A percentile compares a stretch with the other conserved stretches of the same genome.
phyloP scores from a whole-genome alignment of 1,139 yeast genomes.

The Barnettozyma hawaiiensis region DNA sequence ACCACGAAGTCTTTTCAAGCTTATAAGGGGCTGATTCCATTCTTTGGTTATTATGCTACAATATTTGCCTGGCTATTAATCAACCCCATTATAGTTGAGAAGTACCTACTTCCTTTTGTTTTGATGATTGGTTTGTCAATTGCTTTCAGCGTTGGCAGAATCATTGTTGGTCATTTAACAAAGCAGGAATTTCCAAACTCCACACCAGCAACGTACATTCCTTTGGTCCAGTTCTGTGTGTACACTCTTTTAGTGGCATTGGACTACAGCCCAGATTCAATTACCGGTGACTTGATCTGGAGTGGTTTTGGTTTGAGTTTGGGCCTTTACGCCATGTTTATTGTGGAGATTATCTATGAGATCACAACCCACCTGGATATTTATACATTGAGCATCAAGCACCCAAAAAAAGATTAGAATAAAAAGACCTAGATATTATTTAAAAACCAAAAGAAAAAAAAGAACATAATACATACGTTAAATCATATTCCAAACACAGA shows the following conservation, averaged over 20 bases:
- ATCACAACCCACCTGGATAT: constrained; percentile 81
- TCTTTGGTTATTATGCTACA: constrained; percentile 55
- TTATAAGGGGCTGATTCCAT: constrained; percentile 63
- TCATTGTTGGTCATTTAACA: constrained; percentile 84
- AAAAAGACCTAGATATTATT: not conserved
- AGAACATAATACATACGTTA: not conserved
- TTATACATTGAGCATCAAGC: constrained; percentile 79
- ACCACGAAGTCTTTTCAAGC: constrained; percentile 40
- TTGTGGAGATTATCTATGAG: constrained; percentile 75
- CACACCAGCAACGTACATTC: constrained; percentile 67
- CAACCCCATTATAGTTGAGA: constrained; percentile 41
- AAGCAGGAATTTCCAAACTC: constrained; percentile 67
- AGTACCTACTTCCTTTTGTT: constrained; percentile 52
- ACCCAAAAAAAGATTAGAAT: constrained; percentile 53
- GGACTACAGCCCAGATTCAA: constrained; percentile 36
- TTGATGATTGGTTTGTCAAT: constrained; percentile 67
- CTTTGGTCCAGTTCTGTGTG: constrained; percentile 44
- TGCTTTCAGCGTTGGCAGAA: constrained; percentile 85
- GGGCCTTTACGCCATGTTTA: constrained; percentile 75
- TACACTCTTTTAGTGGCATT: constrained; percentile 38
- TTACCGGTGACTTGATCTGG: constrained; percentile 53
- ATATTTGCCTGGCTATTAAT: constrained; percentile 43
- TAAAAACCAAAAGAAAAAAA: too few species aligned
- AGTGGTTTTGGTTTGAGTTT: constrained; percentile 68
- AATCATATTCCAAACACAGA: not conserved